Conservation (phyloP, 1,284 basidiomycete genomes). For the Wallemia hederae region DNA sequence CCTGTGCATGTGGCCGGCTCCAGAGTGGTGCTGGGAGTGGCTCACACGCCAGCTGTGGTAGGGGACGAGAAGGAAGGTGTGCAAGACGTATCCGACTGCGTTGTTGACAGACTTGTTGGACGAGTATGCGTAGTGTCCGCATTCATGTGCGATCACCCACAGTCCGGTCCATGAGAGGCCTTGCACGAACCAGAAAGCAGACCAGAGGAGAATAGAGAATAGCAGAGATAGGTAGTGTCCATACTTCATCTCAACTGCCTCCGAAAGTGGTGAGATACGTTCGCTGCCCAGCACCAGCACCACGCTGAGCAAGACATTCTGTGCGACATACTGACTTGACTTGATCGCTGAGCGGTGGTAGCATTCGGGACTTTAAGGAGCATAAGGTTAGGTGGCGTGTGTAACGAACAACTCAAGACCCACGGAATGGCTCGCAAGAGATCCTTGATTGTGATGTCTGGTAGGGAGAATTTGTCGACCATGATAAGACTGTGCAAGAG, state of each 20-base stretch:
- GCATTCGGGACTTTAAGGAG: slow-evolving; percentile 52
- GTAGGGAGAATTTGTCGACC: slow-evolving; percentile 27
- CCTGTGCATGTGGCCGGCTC: slow-evolving; percentile 73
- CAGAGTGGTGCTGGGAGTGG: slow-evolving; percentile 88
- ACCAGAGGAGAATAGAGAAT: slow-evolving; percentile 31
- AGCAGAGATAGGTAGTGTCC: slow-evolving; percentile 5
- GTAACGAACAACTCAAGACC: slow-evolving; percentile 15
- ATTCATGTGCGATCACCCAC: slow-evolving; percentile 63
- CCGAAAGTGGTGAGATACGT: too few species aligned
- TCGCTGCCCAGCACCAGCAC: too few species aligned
- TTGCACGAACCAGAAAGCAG: slow-evolving; percentile 44
- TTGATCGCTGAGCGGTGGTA: slow-evolving; percentile 64
- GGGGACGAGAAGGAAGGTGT: slow-evolving; percentile 76
- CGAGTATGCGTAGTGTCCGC: slow-evolving; percentile 88
- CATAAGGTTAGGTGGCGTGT: background rate
- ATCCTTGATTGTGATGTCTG: slow-evolving; percentile 58
- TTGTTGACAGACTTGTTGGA: slow-evolving; percentile 83
- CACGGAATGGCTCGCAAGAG: slow-evolving; percentile 65
- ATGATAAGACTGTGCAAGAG: too few species aligned
- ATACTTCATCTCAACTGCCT: too few species aligned
- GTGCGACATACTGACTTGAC: slow-evolving; percentile 49
- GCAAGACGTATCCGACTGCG: slow-evolving; percentile 71
- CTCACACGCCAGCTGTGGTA: slow-evolving; percentile 94
- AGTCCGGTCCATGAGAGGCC: slow-evolving; percentile 75
- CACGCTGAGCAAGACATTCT: slow-evolving; percentile 32